phyloP scores from a whole-genome alignment of 1,139 yeast species.

The Geotrichum candidum region DNA sequence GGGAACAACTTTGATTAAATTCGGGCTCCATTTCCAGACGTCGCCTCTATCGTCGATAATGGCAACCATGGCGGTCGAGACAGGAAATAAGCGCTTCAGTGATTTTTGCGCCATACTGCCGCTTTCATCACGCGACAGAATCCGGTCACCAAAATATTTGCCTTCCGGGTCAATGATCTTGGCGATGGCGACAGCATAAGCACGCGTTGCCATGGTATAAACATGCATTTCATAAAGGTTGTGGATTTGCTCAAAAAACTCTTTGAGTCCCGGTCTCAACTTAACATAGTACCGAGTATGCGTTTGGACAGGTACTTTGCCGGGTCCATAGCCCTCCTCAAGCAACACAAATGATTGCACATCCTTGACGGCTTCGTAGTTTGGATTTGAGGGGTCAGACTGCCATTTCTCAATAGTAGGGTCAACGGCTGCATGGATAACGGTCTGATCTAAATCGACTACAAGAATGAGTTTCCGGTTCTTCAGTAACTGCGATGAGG shows the following conservation, averaged over 20 bases:
- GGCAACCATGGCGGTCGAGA: constrained; percentile 93
- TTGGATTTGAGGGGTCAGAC: constrained; percentile 75
- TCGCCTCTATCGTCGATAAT: constrained; percentile 97
- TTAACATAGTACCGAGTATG: constrained; percentile 64
- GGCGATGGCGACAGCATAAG: constrained; percentile 88
- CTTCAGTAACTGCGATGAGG: constrained; percentile 55
- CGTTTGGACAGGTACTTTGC: constrained; percentile 18
- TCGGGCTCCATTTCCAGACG: constrained; percentile 97
- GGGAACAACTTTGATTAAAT: constrained; percentile 86
- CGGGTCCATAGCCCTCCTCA: constrained; percentile 60
- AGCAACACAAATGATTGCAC: constrained; percentile 71
- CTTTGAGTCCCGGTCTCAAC: constrained; percentile 76
- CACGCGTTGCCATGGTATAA: constrained; percentile 97
- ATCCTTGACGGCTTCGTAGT: constrained; percentile 75
- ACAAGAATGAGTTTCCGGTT: constrained; percentile 76
- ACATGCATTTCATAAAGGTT: constrained; percentile 82
- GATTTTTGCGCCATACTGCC: constrained; percentile 90
- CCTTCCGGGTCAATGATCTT: constrained; percentile 88
- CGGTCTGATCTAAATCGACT: constrained; percentile 95
- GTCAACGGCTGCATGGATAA: constrained; percentile 95
- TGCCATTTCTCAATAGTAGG: constrained; percentile 98
- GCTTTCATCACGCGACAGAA: constrained; percentile 88
- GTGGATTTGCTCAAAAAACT: constrained; percentile 60
- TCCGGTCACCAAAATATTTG: constrained; percentile 80
- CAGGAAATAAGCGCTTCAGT: constrained; percentile 83